Evolutionary conservation across 495 filamentous ascomycete species (phyloP).

Genomic region (Penicillium argentinense): DNA sequence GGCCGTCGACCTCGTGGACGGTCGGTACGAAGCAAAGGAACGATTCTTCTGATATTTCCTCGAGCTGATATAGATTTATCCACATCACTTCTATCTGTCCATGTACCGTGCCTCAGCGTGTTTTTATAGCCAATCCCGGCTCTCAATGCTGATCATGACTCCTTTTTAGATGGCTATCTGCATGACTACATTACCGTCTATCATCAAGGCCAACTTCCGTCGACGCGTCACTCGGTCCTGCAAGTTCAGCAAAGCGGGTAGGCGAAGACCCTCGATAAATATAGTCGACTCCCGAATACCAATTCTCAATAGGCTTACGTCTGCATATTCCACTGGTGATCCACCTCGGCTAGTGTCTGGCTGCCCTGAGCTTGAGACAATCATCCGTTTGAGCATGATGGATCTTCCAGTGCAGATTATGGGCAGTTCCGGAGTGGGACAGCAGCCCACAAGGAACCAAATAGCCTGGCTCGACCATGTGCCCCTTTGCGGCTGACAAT

Average conservation of each 20-base stretch:
- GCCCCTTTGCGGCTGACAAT: neutral
- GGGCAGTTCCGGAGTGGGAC: neutral
- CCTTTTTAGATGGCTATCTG: too few species aligned
- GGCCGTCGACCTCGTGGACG: too few species aligned
- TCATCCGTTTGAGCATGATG: neutral
- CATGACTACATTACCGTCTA: too few species aligned
- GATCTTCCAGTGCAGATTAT: neutral
- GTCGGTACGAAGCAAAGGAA: too few species aligned
- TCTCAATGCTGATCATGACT: too few species aligned
- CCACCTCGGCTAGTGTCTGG: neutral
- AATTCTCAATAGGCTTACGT: too few species aligned
- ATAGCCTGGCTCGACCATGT: neutral
- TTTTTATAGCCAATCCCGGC: neutral
- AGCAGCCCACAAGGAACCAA: neutral
- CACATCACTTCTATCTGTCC: too few species aligned
- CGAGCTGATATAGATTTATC: too few species aligned
- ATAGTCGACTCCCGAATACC: too few species aligned
- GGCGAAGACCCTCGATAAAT: conserved; percentile 4
- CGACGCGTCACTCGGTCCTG: neutral
- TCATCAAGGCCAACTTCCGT: neutral
- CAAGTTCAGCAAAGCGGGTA: neutral
- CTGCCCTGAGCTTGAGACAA: conserved; percentile 9
- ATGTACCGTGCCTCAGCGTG: too few species aligned
- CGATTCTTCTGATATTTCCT: too few species aligned
- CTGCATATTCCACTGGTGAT: too few species aligned